Conservation (phyloP, 192 early-diverging fungal genomes). For the Coemansia sp. region DNA sequence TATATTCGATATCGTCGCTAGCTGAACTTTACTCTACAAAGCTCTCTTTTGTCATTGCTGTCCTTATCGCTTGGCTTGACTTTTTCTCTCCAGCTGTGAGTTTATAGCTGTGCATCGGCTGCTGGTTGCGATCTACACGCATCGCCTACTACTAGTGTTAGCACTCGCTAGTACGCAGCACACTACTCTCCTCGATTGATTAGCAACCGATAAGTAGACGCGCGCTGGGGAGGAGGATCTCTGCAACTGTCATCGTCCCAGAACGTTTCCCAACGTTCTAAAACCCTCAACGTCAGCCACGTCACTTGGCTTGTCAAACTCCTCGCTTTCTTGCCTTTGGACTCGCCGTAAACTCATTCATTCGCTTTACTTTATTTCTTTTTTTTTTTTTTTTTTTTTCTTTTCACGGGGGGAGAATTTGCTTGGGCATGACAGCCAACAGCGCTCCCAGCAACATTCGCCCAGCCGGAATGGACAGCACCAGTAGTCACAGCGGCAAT, state of each 20-base stretch:
- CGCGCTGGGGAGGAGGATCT: neutral
- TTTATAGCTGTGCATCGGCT: neutral
- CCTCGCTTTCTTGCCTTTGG: neutral
- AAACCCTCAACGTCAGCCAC: neutral
- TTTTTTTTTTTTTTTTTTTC: constrained; percentile 6
- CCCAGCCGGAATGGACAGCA: constrained; percentile 22
- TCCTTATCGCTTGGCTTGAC: neutral
- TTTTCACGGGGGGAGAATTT: neutral
- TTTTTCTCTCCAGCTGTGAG: neutral
- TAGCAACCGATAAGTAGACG: neutral
- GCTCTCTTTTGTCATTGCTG: neutral
- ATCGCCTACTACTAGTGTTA: neutral
- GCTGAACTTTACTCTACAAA: neutral
- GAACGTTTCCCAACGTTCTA: neutral
- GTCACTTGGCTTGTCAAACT: neutral
- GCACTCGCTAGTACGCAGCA: neutral
- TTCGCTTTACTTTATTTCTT: constrained; percentile 4
- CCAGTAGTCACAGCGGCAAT: neutral
- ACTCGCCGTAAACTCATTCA: neutral
- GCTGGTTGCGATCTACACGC: neutral
- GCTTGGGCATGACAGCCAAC: constrained; percentile 16
- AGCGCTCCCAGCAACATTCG: constrained; percentile 3
- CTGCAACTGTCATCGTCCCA: constrained; percentile 1
- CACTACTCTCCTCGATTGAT: neutral
- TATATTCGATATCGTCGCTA: neutral